These are phyloP conservation scores for Aspergillus leporis DNA, from an alignment of 495 filamentous ascomycete species.

Conservation along the genomic window DNA sequence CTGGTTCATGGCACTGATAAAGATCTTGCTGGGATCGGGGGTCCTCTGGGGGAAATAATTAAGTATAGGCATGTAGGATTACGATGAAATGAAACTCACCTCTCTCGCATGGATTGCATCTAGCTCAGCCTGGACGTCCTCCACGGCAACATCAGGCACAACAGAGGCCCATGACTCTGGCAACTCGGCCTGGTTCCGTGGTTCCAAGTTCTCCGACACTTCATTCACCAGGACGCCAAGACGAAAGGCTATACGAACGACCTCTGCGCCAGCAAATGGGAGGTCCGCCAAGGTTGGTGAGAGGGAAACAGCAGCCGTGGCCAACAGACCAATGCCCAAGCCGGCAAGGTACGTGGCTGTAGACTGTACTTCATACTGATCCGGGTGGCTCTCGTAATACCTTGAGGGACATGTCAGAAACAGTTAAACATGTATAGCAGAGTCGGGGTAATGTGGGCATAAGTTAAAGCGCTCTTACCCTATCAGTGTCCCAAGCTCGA, in stretches of 20 bases:
- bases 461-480: conserved; percentile 27
- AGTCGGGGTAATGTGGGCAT: background rate
- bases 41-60: background rate
- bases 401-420: conserved; percentile 2
- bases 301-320: conserved; percentile 32
- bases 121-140: conserved; percentile 35
- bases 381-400: conserved; percentile 9
- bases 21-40: conserved; percentile 27
- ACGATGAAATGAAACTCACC: background rate
- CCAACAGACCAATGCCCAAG: conserved; percentile 37
- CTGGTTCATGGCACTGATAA: conserved; percentile 31
- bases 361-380: conserved; percentile 3
- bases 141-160: conserved; percentile 23
- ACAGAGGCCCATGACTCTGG: conserved; percentile 40
- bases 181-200: conserved; percentile 2
- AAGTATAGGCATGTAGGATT: background rate
- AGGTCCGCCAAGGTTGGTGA: conserved; percentile 28
- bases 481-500: conserved; percentile 37
- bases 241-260: conserved; percentile 34
- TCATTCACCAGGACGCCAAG: conserved; percentile 31
- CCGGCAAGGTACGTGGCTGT: conserved; percentile 18
- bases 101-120: conserved; percentile 24
- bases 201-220: conserved; percentile 26
- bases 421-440: background rate
- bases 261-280: conserved; percentile 25